Conservation (phyloP, 805 yeast species). For the Suhomyces canberraensis region DNA sequence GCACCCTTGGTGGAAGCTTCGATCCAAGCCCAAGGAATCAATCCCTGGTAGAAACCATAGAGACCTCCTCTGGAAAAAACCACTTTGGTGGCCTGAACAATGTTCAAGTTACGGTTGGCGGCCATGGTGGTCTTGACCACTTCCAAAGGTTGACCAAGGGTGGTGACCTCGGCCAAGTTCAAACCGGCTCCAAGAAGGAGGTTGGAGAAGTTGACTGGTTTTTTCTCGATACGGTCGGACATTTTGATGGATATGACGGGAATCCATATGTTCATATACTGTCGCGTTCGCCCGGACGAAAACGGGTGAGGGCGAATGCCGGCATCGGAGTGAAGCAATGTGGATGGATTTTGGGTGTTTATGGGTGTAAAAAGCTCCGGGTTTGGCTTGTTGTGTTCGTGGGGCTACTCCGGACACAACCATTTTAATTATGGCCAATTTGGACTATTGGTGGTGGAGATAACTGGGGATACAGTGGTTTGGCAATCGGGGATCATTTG, state of each 20-base stretch:
- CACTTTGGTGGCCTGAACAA: slow-evolving; percentile 63
- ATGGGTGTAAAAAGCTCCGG: too few species aligned
- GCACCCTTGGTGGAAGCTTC: slow-evolving; percentile 99
- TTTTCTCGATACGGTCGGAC: slow-evolving; percentile 59
- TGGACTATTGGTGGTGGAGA: too few species aligned
- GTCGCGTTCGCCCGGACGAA: too few species aligned
- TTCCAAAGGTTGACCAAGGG: slow-evolving; percentile 96
- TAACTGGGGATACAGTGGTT: too few species aligned
- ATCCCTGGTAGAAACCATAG: slow-evolving; percentile 91
- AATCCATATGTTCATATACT: too few species aligned
- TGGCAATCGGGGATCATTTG: too few species aligned
- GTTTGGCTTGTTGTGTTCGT: too few species aligned
- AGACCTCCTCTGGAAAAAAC: slow-evolving; percentile 95
- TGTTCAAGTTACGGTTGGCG: slow-evolving; percentile 75
- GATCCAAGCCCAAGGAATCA: slow-evolving; percentile 99
- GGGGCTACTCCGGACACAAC: too few species aligned
- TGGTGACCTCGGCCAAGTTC: slow-evolving; percentile 87
- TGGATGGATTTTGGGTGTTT: too few species aligned
- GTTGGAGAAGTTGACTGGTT: slow-evolving; percentile 85
- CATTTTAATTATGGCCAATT: too few species aligned
- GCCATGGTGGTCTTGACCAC: slow-evolving; percentile 98
- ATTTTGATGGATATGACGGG: not conserved
- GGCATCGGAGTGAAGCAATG: too few species aligned
- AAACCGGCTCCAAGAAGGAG: slow-evolving; percentile 91
- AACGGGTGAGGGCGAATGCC: too few species aligned